These are phyloP conservation scores for Isatis tinctoria DNA, from an alignment of 345 rosid species.

Conservation along the genomic window DNA sequence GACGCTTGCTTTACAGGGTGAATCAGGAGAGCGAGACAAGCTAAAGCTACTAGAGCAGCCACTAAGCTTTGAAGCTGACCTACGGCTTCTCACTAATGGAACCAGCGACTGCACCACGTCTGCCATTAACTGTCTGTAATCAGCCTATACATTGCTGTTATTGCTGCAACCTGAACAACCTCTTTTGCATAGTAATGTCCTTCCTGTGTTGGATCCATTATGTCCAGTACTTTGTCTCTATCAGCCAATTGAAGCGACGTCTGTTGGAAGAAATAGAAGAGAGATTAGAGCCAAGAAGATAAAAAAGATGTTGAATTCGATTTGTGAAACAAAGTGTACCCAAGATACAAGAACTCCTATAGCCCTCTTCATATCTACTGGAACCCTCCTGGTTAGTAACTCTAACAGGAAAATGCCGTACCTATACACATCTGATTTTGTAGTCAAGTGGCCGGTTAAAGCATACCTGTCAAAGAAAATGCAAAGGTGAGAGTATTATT, in stretches of 20 bases:
- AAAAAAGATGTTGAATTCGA: background rate
- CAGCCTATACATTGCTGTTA: conserved; percentile 94
- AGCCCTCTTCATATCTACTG: conserved; percentile 80
- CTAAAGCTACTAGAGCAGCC: conserved; percentile 52
- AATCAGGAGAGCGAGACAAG: conserved; percentile 42
- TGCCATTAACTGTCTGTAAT: conserved; percentile 93
- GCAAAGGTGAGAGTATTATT: background rate
- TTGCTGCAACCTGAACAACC: conserved; percentile 86
- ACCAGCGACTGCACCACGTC: conserved; percentile 86
- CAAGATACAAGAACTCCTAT: conserved; percentile 80
- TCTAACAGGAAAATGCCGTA: conserved; percentile 89
- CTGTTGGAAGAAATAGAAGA: conserved; percentile 26
- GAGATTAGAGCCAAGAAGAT: background rate
- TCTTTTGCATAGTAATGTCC: conserved; percentile 83
- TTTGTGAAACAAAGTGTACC: conserved; percentile 37
- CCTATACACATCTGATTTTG: conserved; percentile 95
- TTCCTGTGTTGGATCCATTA: conserved; percentile 81
- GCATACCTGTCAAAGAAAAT: conserved; percentile 56
- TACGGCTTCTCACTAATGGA: conserved; percentile 66
- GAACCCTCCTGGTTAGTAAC: conserved; percentile 84
- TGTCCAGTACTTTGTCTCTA: conserved; percentile 70
- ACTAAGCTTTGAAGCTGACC: conserved; percentile 49
- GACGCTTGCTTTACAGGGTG: conserved; percentile 36
- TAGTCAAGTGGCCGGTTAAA: conserved; percentile 83
- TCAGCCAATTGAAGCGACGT: conserved; percentile 74